A percentile compares a stretch with the other conserved stretches of the same genome.
These are phyloP conservation scores for Dendrocalamus latiflorus DNA, from an alignment of 202 grass and related monocot genomes.

Conservation along the genomic window DNA sequence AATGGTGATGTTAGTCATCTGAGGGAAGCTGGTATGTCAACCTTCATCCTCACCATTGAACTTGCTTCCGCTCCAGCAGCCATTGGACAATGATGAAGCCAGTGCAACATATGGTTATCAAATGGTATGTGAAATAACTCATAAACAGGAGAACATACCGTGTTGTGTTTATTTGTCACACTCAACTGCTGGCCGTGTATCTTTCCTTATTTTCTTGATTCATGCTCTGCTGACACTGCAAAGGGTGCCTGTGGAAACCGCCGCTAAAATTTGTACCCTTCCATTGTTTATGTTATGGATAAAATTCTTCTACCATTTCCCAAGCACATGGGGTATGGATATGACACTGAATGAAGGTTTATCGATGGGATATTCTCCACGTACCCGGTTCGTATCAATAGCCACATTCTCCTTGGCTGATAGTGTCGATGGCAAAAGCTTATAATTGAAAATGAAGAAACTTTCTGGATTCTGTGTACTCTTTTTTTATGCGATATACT, in stretches of 20 bases:
- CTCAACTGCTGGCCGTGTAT: not conserved
- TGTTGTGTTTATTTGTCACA: not conserved
- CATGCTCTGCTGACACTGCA: not conserved
- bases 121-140: constrained; percentile 20
- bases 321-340: not conserved
- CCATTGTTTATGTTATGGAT: not conserved
- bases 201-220: not conserved
- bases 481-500: not conserved
- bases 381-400: not conserved
- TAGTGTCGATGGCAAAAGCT: not conserved
- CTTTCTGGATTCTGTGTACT: not conserved
- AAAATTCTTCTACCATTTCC: not conserved
- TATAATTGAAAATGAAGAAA: not conserved
- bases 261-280: too few relatives aligned
- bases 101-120: not conserved
- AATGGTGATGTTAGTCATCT: constrained; percentile 76
- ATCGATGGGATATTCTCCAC: not conserved
- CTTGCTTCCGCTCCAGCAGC: constrained; percentile 53
- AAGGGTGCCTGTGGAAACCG: too few relatives aligned
- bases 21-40: constrained; percentile 61
- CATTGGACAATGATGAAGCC: not conserved
- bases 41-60: constrained; percentile 74
- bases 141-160: not conserved
- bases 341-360: not conserved
- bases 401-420: not conserved